These are phyloP conservation scores for Ceratocystiopsis sp. DNA, from an alignment of 2,329 filamentous ascomycete species.

Conservation along the genomic window DNA sequence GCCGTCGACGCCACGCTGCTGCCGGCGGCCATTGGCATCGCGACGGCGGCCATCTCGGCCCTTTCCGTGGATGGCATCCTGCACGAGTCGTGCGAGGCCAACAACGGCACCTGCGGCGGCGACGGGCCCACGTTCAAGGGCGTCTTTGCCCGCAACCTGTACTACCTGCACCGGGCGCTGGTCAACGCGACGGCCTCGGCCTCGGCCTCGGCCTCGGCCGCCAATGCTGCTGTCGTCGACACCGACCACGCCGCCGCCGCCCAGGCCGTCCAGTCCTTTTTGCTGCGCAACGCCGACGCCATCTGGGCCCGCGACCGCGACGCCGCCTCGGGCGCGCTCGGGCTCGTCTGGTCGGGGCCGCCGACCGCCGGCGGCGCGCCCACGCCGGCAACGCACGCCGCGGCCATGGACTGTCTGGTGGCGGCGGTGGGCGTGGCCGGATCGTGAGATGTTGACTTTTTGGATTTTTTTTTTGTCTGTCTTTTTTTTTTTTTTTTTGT, in stretches of 20 bases:
- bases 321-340: conserved; percentile 28
- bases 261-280: conserved; percentile 30
- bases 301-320: conserved; percentile 46
- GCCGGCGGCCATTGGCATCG: conserved; percentile 28
- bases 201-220: too few species aligned
- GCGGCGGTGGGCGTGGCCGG: conserved; percentile 32
- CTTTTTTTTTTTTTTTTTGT: neutral
- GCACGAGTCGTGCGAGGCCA: conserved; percentile 35
- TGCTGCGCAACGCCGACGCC: conserved; percentile 43
- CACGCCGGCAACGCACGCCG: conserved; percentile 43
- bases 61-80: conserved; percentile 30
- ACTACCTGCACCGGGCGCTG: conserved; percentile 26
- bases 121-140: conserved; percentile 37
- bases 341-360: conserved; percentile 49
- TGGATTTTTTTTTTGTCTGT: neutral
- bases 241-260: conserved; percentile 20
- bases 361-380: conserved; percentile 21
- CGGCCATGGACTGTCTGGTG: conserved; percentile 49
- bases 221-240: conserved; percentile 14
- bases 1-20: conserved; percentile 22
- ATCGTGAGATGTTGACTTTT: neutral
- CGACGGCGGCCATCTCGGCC: conserved; percentile 29
- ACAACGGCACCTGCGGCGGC: conserved; percentile 20
- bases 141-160: conserved; percentile 47
- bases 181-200: too few species aligned